Base-by-base conservation (phyloP, 352 stramenopile species). In the Aphanomyces invadans region DNA sequence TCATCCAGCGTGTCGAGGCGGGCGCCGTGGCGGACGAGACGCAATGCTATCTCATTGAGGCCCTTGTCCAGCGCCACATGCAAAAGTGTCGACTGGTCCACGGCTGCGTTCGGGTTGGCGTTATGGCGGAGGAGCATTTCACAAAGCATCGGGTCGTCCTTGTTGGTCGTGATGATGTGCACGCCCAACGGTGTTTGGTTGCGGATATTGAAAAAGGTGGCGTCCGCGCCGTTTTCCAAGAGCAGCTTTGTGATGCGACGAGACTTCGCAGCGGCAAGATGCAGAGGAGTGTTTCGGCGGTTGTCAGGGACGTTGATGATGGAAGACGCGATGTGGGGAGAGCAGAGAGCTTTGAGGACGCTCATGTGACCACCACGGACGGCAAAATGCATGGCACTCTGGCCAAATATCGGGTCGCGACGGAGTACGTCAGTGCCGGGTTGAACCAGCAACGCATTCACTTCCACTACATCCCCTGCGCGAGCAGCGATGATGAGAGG, bases 51-150 rank as follows among this genome's bases (percentile, higher is more conserved):
- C 64, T 94, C 81, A 23, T 77, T 79, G 17, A 90, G 74, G 17
- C 75, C 73, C 42, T 81, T 73, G 39, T 94, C 83, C 10, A 94
- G 68, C 0, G 83, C 86, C 44, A 83, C 82, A 73, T 94, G 86
- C 23, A 94, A 67, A 44, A 90, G 52, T 19, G 83, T 88, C 62
- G 81, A 85, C 57, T 78, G 77, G 51, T 87, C 81, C 9, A 92
- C 68, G 46, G 54, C 9, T 2, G 80, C 74, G 56, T 94, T 92
- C 33, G 86, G 73, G 46, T 94, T 77, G 17, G 83, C 76, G 56
- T 86, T 81, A 73, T 91, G 77, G 68, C 83, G 73, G 44, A 94
- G 68, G 53, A 94, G 62, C 77, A 94, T 91, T 70, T 92, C 86
- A 3, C 79, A 56, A 53, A 92, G 81, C 53, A 90, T 63, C 53